A percentile compares a stretch with the other conserved stretches of the same genome.
phyloP scores from a whole-genome alignment of 2,329 filamentous ascomycete species.

The Grosmannia serpens region DNA sequence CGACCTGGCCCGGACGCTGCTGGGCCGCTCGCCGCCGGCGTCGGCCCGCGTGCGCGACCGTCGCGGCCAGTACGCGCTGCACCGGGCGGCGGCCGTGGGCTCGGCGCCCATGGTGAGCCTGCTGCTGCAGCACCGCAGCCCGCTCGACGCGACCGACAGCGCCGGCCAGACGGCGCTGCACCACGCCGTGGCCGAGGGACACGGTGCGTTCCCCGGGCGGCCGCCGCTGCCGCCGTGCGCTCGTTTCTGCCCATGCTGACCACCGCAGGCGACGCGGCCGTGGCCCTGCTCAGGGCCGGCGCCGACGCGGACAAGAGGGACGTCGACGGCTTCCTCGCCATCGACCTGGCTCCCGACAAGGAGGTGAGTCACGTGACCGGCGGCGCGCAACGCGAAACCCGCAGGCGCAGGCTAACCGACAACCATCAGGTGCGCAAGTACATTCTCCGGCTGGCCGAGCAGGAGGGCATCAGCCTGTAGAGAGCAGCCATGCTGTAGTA shows the following conservation, averaged over 20 bases:
- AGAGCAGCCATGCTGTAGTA: background rate
- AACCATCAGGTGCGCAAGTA: conserved; percentile 67
- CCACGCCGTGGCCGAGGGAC: conserved; percentile 69
- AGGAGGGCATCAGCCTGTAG: conserved; percentile 62
- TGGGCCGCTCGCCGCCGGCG: conserved; percentile 57
- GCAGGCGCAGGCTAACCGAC: too few species aligned
- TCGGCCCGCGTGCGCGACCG: conserved; percentile 73
- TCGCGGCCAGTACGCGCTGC: conserved; percentile 79
- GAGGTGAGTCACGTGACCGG: too few species aligned
- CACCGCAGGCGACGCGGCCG: conserved; percentile 60
- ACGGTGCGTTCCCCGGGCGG: conserved; percentile 49
- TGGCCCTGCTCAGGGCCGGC: conserved; percentile 72
- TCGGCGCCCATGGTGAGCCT: conserved; percentile 78
- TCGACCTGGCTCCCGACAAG: conserved; percentile 76
- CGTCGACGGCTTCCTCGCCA: conserved; percentile 54
- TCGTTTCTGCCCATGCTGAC: too few species aligned
- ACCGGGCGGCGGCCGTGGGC: conserved; percentile 83
- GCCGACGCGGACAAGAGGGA: conserved; percentile 74
- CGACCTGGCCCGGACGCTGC: conserved; percentile 65
- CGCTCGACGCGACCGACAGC: conserved; percentile 70
- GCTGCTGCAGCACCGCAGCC: conserved; percentile 65
- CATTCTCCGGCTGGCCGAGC: conserved; percentile 66
- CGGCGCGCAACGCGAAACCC: too few species aligned
- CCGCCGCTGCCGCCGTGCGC: too few species aligned
- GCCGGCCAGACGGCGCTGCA: conserved; percentile 84